phyloP scores from a whole-genome alignment of 805 yeast genomes.

The Candida incommunis region DNA sequence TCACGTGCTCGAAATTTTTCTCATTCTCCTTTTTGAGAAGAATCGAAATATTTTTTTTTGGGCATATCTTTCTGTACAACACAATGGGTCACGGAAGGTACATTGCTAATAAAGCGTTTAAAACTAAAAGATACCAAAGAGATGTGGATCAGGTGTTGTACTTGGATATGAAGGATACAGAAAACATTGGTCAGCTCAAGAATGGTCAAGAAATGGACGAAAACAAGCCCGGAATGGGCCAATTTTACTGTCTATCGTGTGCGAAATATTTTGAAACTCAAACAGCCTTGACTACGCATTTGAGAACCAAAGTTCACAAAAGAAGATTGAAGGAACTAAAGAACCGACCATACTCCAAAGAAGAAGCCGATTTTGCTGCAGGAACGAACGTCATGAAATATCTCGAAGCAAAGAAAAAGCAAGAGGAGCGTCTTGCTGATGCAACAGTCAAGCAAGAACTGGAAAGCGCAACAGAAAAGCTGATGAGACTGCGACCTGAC shows the following conservation, averaged over 20 bases:
- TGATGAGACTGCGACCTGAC: not conserved
- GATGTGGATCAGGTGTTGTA: slow-evolving; percentile 69
- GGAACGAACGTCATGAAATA: slow-evolving; percentile 65
- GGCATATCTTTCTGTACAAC: slow-evolving; percentile 3
- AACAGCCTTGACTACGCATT: slow-evolving; percentile 55
- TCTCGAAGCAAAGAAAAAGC: slow-evolving; percentile 38
- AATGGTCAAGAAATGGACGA: slow-evolving; percentile 82
- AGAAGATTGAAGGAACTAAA: slow-evolving; percentile 68
- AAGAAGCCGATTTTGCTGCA: slow-evolving; percentile 84
- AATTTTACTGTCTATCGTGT: slow-evolving; percentile 87
- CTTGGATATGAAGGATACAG: slow-evolving; percentile 53
- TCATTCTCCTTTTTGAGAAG: no score
- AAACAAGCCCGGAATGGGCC: slow-evolving; percentile 86
- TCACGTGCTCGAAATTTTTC: no score
- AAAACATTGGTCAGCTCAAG: slow-evolving; percentile 41
- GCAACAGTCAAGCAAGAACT: slow-evolving; percentile 3
- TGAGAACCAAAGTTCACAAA: slow-evolving; percentile 67
- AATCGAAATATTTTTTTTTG: not conserved
- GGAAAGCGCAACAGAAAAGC: not conserved
- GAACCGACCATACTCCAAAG: slow-evolving; percentile 69
- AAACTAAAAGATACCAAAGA: slow-evolving; percentile 40
- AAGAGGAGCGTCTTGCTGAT: slow-evolving; percentile 15
- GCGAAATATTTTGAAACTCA: slow-evolving; percentile 82
- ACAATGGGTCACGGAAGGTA: slow-evolving; percentile 45
- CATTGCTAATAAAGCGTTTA: slow-evolving; percentile 62